phyloP scores from a whole-genome alignment of 2,329 filamentous ascomycete species.

The Penicillium vulpinum region DNA sequence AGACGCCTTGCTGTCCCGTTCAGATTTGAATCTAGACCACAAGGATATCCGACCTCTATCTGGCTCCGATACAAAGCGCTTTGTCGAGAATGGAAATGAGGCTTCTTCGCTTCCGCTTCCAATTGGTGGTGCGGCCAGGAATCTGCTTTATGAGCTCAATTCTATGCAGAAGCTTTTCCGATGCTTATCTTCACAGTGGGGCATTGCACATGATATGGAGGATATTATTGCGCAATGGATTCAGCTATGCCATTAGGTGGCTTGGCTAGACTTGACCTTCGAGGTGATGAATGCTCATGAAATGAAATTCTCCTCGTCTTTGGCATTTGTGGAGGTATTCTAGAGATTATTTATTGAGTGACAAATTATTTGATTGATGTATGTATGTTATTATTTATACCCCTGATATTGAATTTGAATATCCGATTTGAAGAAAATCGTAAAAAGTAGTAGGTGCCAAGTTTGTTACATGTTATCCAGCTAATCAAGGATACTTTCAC shows the following conservation, averaged over 20 bases:
- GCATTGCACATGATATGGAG: slow-evolving; percentile 49
- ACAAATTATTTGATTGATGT: background rate
- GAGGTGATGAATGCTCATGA: background rate
- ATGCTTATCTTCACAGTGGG: slow-evolving; percentile 48
- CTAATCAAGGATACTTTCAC: background rate
- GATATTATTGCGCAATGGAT: slow-evolving; percentile 48
- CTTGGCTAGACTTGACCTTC: background rate
- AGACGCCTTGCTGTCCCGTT: slow-evolving; percentile 36
- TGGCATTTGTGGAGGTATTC: background rate
- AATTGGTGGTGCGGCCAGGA: slow-evolving; percentile 33
- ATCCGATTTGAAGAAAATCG: background rate
- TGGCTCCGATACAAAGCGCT: slow-evolving; percentile 41
- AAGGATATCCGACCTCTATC: slow-evolving; percentile 24
- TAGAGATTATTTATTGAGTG: background rate
- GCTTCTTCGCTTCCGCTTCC: slow-evolving; percentile 21
- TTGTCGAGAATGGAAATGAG: slow-evolving; percentile 34
- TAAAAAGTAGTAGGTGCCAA: no score
- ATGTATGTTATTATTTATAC: background rate
- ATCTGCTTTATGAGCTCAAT: slow-evolving; percentile 50
- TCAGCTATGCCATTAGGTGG: slow-evolving; percentile 40
- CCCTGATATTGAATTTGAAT: background rate
- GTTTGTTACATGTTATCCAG: background rate
- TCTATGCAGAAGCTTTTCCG: slow-evolving; percentile 50
- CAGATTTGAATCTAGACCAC: slow-evolving; percentile 30
- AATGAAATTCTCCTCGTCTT: background rate